Base-by-base conservation (phyloP, 495 filamentous ascomycete species). In the Lasiosphaeria miniovina region DNA sequence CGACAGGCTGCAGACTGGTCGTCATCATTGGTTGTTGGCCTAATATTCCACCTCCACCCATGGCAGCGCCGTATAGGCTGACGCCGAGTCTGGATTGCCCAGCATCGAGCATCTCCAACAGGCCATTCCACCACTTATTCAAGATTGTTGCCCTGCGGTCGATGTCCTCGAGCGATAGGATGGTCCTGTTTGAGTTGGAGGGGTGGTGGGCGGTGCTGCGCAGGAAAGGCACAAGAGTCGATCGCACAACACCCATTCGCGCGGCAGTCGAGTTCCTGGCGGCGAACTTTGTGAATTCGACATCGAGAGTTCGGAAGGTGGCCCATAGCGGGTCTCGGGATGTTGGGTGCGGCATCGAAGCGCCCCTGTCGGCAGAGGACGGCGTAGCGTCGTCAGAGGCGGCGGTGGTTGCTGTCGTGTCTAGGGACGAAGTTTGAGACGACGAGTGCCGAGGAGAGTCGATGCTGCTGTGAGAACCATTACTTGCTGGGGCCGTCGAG, bases 41-140 rank as follows among this genome's bases (percentile, higher is more conserved):
- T 8, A 58, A 41, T 31, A 32, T 35, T 31, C 46, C 59, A 0
- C 54, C 54, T 3, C 53, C 55, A n/a, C 54, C 58, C 15, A 55
- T 59, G 6, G 84, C 84, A 65, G 88, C 33, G 10, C 61, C 61
- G 15, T 54, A 60, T 82, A 60, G 87, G 86, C 63, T 89, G 78
- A 45, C 72, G 60, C 60, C 74, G 61, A 71, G 68, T 38, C 72
- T 70, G n/a, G 61, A 60, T 49, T 70, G 71, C 1, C 63, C 87
- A n/a, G 58, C 88, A 66, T 92, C 86, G 48, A 97, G 81, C 79
- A 96, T 86, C 58, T 93, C 91, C 48, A 98, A 74, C 49, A 98
- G 80, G 7, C 88, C 93, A 41, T 83, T 90, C 94, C 94, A 98
- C 94, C 94, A 98, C 68, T 91, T 94, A 66, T 96, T 91, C 46